phyloP scores from a whole-genome alignment of 2,329 filamentous ascomycete species.

The Aplosporella prunicola region DNA sequence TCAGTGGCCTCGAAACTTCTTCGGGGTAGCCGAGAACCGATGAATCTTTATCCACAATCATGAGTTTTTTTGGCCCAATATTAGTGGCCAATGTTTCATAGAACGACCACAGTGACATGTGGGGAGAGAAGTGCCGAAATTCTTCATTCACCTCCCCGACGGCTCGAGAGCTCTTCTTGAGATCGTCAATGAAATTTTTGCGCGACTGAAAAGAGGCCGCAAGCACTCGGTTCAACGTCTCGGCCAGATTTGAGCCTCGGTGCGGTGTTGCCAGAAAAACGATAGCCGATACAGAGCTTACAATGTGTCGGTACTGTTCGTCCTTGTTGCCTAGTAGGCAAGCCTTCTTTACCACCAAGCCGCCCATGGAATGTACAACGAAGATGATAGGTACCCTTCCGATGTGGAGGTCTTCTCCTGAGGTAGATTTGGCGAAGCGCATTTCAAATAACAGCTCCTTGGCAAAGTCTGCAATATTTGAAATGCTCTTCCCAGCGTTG shows the following conservation, averaged over 20 bases:
- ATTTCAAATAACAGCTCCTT: slow-evolving; percentile 23
- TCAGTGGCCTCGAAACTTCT: slow-evolving; percentile 30
- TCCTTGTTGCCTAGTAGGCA: slow-evolving; percentile 19
- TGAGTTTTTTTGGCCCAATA: slow-evolving; percentile 18
- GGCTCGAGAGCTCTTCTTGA: slow-evolving; percentile 16
- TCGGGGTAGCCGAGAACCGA: slow-evolving; percentile 34
- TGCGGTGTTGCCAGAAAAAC: slow-evolving; percentile 28
- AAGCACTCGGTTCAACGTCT: slow-evolving; percentile 23
- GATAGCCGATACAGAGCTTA: slow-evolving; percentile 19
- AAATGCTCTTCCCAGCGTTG: slow-evolving; percentile 13
- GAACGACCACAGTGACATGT: slow-evolving; percentile 19
- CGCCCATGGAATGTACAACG: slow-evolving; percentile 24
- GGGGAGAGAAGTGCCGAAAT: slow-evolving; percentile 20
- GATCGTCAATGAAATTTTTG: slow-evolving; percentile 22
- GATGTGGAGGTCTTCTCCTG: slow-evolving; percentile 16
- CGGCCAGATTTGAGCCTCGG: slow-evolving; percentile 22
- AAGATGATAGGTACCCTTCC: slow-evolving; percentile 22
- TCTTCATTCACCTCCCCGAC: slow-evolving; percentile 21
- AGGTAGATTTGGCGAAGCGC: slow-evolving; percentile 17
- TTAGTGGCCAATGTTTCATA: slow-evolving; percentile 32
- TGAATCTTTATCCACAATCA: slow-evolving; percentile 34
- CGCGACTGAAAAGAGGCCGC: slow-evolving; percentile 10
- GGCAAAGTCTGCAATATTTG: slow-evolving; percentile 24
- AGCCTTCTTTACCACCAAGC: slow-evolving; percentile 21
- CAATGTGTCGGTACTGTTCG: slow-evolving; percentile 17